A percentile compares a stretch with the other conserved stretches of the same genome.
Evolutionary conservation across 2,329 filamentous ascomycete species (phyloP).

Genomic region (Cladophialophora bantiana): DNA sequence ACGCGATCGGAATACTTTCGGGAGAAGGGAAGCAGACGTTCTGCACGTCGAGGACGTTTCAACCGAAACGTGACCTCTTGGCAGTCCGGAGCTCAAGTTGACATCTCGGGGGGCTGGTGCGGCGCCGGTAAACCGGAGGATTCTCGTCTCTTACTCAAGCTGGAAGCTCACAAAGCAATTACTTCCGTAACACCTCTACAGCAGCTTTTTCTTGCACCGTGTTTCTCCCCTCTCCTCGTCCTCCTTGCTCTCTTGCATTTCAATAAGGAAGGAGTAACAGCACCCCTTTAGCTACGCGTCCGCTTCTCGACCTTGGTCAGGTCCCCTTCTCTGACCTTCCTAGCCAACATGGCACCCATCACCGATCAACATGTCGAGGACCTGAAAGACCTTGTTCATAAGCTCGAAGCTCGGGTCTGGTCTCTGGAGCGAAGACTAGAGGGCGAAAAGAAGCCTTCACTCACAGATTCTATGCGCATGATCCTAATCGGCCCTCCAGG

Average conservation of each 20-base stretch:
- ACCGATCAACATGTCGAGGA: conserved; percentile 79
- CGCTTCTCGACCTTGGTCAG: conserved; percentile 43
- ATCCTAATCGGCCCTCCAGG: conserved; percentile 97
- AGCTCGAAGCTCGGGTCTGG: conserved; percentile 85
- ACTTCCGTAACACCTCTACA: conserved; percentile 2
- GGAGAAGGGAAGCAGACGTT: neutral
- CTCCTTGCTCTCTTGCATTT: neutral
- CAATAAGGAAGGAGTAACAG: neutral
- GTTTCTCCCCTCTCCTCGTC: neutral
- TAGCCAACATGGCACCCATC: conserved; percentile 79
- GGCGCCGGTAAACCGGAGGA: conserved; percentile 7
- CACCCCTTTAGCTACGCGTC: conserved; percentile 40
- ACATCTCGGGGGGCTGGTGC: conserved; percentile 4
- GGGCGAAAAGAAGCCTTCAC: conserved; percentile 59
- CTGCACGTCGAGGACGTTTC: too few relatives aligned
- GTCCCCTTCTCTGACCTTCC: conserved; percentile 35
- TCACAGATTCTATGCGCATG: conserved; percentile 80
- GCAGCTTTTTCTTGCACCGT: neutral
- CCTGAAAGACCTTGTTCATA: conserved; percentile 82
- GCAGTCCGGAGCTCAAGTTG: neutral
- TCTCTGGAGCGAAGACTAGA: conserved; percentile 78
- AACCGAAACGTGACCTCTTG: neutral
- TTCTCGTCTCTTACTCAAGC: neutral
- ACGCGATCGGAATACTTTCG: conserved; percentile 1
- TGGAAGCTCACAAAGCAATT: conserved; percentile 3